Evolutionary conservation across 2,329 filamentous ascomycete species (phyloP), one percentile per base, ranked within the genome.

Genomic region (Verticillium isaacii): DNA sequence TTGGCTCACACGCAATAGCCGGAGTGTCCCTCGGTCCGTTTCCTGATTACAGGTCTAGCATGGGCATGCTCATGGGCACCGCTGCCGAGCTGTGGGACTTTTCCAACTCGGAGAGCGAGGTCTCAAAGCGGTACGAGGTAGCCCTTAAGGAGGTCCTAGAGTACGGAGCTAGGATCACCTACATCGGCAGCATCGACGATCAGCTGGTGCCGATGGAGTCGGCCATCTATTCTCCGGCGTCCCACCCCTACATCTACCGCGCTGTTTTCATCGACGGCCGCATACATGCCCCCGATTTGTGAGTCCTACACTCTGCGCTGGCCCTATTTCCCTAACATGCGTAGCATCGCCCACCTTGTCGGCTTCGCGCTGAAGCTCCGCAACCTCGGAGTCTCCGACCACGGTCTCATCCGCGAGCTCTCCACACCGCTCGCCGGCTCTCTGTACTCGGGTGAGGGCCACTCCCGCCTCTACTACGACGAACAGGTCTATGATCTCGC

Each of bases 11-110:
- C 6, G 68, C 6, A n/a, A 8, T n/a, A 68, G 94, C 95, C 4
- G 95, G 95, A 15, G 93, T 99, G 8, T 96, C 94, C 36, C 83
- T 98, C 57, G 95, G 95, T 0, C 95, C 95, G 0, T 99, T 98
- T 69, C 84, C 91, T 0, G 93, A 97, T 71, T 97, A 96, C 77
- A 93, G 93, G 70, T 93, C 91, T 0, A 88, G 92, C 62, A 89
- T 97, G 57, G 87, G 90, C 62, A 89, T 93, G 69, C 86, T 98
- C 56, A 95, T 93, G 74, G 93, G 92, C 7, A 92, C 92, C 0
- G 93, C 93, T n/a, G 89, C 90, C 3, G 95, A 99, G 74, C 82
- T 99, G 0, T 99, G 97, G 80, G 93, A 98, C 60, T 98, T 99
- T 77, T 89, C 89, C 17, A 87, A 93, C 65, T 87, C 91, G 0